phyloP scores from a whole-genome alignment of 1,284 basidiomycete genomes.

The Coniferiporia sulphurascens region DNA sequence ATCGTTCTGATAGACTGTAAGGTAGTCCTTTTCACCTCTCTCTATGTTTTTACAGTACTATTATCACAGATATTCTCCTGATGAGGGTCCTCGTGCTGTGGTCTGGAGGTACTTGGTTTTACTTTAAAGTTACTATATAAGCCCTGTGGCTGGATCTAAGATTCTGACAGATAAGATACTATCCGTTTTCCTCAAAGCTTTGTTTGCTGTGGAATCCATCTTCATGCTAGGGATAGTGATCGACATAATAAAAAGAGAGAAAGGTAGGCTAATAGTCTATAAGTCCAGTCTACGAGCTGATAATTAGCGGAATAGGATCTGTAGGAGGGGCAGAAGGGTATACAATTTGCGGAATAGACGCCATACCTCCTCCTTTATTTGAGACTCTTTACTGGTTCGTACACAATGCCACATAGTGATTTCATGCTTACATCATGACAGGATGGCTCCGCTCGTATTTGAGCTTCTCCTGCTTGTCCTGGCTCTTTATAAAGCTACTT shows the following conservation, averaged over 20 bases:
- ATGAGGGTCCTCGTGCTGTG: constrained; percentile 6
- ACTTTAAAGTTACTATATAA: neutral
- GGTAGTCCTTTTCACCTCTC: neutral
- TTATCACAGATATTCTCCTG: constrained; percentile 3
- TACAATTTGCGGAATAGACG: too few species aligned
- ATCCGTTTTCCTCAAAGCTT: neutral
- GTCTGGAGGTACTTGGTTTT: neutral
- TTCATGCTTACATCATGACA: neutral
- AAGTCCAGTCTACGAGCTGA: neutral
- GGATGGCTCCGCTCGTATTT: constrained; percentile 3
- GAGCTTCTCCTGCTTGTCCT: neutral
- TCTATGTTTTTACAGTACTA: neutral
- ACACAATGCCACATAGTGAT: neutral
- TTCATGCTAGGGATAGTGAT: neutral
- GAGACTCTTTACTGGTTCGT: neutral
- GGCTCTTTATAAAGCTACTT: neutral
- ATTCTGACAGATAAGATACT: neutral
- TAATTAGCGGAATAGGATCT: neutral
- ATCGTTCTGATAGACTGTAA: constrained; percentile 7
- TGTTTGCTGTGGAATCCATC: neutral
- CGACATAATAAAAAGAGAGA: neutral
- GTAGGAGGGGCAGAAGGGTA: neutral
- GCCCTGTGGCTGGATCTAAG: neutral
- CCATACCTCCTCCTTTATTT: neutral
- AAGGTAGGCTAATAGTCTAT: neutral